These are phyloP conservation scores for Clarireedia homoeocarpa DNA, from an alignment of 2,329 filamentous ascomycete species.

Conservation along the genomic window DNA sequence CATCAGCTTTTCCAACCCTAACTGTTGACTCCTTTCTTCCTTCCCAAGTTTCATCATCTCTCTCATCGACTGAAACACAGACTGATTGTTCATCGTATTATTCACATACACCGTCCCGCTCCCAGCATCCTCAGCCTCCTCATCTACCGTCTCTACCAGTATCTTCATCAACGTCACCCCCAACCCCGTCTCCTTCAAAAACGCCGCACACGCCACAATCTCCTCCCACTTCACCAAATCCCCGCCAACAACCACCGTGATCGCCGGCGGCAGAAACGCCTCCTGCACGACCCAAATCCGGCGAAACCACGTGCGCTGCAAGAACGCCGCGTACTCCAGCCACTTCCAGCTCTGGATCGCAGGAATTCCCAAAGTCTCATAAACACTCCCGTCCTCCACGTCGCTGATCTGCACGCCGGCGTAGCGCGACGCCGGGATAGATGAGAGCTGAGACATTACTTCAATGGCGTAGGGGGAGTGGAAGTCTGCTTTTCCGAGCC, in stretches of 20 bases:
- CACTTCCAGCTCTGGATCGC: conserved; percentile 5
- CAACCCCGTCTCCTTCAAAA: conserved; percentile 9
- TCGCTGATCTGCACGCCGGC: background rate
- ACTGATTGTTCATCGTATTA: conserved; percentile 11
- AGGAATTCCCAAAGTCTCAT: conserved; percentile 5
- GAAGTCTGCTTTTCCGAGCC: conserved; percentile 8
- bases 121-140: background rate
- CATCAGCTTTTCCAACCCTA: conserved; percentile 11
- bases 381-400: conserved; percentile 2
- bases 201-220: conserved; percentile 5
- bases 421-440: background rate
- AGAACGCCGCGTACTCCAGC: conserved; percentile 10
- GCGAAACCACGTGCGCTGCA: conserved; percentile 12
- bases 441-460: background rate
- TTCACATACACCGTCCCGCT: background rate
- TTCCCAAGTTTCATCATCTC: background rate
- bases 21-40: background rate
- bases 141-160: conserved; percentile 2
- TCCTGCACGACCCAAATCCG: conserved; percentile 15
- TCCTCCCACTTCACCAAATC: conserved; percentile 6
- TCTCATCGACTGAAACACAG: conserved; percentile 9
- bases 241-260: conserved; percentile 4
- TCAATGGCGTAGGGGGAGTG: conserved; percentile 3
- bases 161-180: conserved; percentile 4
- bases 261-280: conserved; percentile 5